A percentile compares a stretch with the other conserved stretches of the same genome.
phyloP scores from a whole-genome alignment of 2,329 filamentous ascomycete species.

The Capronia epimyces region DNA sequence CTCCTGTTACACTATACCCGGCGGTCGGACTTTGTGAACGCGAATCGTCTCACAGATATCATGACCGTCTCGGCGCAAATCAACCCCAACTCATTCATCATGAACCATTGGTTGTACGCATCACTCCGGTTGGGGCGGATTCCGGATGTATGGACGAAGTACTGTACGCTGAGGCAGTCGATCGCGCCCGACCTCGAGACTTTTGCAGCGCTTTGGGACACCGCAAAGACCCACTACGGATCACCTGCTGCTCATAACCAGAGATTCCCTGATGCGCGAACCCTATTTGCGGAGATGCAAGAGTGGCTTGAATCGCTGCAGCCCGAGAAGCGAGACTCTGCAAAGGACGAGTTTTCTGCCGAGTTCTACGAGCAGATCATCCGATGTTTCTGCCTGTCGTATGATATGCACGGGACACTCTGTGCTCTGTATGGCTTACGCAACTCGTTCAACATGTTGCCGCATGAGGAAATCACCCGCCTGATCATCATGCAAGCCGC shows the following conservation, averaged over 20 bases:
- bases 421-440: constrained; percentile 46
- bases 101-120: constrained; percentile 70
- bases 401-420: constrained; percentile 47
- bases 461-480: constrained; percentile 44
- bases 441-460: constrained; percentile 41
- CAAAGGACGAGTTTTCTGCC: constrained; percentile 39
- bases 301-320: constrained; percentile 39
- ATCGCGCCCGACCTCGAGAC: constrained; percentile 62
- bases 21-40: constrained; percentile 53
- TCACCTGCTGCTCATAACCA: constrained; percentile 44
- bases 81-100: constrained; percentile 64
- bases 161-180: constrained; percentile 47
- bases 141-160: constrained; percentile 52
- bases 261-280: constrained; percentile 42
- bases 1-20: constrained; percentile 66
- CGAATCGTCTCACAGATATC: constrained; percentile 58
- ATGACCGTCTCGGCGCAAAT: constrained; percentile 58
- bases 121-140: constrained; percentile 57
- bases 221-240: constrained; percentile 46
- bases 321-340: constrained; percentile 30
- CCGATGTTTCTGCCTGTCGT: constrained; percentile 46
- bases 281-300: constrained; percentile 47
- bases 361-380: constrained; percentile 51
- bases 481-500: constrained; percentile 48
- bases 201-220: constrained; percentile 62